A percentile compares a stretch with the other conserved stretches of the same genome.
Conservation (phyloP, 2,329 filamentous ascomycete genomes). For the Fusarium xyrophilum region DNA sequence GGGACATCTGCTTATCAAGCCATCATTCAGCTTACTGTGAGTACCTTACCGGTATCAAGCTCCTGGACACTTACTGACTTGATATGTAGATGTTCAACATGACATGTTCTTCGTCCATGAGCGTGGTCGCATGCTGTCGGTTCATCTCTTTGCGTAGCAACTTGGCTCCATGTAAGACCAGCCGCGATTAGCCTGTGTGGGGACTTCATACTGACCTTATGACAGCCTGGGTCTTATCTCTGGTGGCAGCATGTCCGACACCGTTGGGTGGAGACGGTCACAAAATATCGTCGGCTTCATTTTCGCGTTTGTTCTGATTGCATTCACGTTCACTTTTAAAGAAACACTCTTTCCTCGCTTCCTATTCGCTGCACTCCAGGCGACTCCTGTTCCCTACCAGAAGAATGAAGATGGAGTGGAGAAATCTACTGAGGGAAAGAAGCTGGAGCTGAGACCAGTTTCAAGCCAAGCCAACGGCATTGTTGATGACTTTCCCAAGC, state of each 20-base stretch:
- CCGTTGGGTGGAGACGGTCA: neutral
- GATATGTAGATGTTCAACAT: rapidly evolving
- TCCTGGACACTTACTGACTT: too few relatives aligned
- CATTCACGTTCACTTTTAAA: neutral
- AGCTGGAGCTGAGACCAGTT: neutral
- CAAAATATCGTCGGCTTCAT: neutral
- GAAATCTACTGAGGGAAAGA: rapidly evolving
- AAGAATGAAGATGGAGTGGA: neutral
- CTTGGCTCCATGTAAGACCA: rapidly evolving
- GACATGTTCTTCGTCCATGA: neutral
- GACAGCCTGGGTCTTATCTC: neutral
- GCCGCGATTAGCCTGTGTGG: rapidly evolving
- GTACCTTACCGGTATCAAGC: too few relatives aligned
- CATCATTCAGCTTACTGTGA: neutral
- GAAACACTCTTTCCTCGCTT: neutral
- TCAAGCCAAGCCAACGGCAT: rapidly evolving
- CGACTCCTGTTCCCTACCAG: rapidly evolving
- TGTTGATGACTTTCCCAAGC: neutral
- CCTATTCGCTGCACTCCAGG: neutral
- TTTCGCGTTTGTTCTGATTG: neutral
- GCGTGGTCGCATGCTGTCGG: neutral
- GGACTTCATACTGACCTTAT: too few relatives aligned
- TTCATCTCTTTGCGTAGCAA: neutral
- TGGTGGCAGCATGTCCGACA: neutral
- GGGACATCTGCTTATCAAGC: neutral